Base-by-base conservation (phyloP, 1,284 basidiomycete species). In the Cryptococcus sp. region DNA sequence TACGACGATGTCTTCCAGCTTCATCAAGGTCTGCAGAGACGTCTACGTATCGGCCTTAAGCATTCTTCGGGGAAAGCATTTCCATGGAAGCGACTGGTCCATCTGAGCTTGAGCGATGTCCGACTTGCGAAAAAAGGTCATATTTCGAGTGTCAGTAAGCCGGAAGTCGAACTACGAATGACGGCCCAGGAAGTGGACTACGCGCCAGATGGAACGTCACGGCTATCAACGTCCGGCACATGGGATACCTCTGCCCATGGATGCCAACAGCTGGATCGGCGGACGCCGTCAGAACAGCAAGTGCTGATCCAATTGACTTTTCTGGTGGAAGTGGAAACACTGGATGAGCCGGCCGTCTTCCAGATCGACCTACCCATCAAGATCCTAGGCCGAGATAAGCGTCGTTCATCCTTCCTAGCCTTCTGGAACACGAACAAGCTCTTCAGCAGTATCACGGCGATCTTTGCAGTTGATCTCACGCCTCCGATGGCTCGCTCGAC, bases 221-320 rank as follows among this genome's bases (percentile, higher is more conserved):
- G 77, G 7, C 78, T 95, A 47, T 80, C 81, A 31, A 88, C 87
- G 5, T 84, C 86, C 53, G 88, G 88, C 0, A 82, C 90, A 5
- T 99, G 95, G 95, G 96, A 99, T 79, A 91, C 91, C 2, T 91
- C 92, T 59, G 82, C 92, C 6, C 95, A 98, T 78, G 88, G 93
- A 69, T 93, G 91, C 4, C 77, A 86, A 17, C 82, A 94, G 54
- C 83, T 99, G 59, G 95, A 98, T 76, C 85, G 88, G 17, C 86
- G 91, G 22, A 97, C 95, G 0, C 82, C 85, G 0, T 73, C 84
- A 5, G 87, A 87, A 47, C 90, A 94, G 64, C 86, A 90, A 22
- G 83, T 96, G 10, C 80, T 97, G 39, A 76, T 97, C 38, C 88
- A 89, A 66, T 72, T 96, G 2, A 84, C 82, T 27, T 93, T 88